Evolutionary conservation across 148 eudicot species (phyloP).

Genomic region (Arctostaphylos glauca): DNA sequence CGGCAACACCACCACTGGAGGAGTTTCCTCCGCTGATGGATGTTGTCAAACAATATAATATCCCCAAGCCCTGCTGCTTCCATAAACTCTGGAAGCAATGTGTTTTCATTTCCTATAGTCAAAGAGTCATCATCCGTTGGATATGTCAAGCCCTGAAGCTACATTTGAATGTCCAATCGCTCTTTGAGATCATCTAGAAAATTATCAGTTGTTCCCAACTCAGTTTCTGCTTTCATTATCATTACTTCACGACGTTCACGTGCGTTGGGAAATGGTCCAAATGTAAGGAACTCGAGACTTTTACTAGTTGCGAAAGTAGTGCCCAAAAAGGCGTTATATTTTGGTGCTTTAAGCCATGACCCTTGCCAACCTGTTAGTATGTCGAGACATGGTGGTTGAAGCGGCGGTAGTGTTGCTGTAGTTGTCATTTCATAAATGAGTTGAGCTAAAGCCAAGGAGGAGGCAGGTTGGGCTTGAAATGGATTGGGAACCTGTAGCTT

Average conservation of each 20-base stretch:
- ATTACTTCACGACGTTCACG: background rate
- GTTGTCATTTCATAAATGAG: background rate
- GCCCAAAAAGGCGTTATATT: background rate
- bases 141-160: background rate
- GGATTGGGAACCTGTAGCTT: background rate
- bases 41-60: background rate
- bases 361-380: conserved; percentile 32
- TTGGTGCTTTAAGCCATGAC: background rate
- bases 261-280: background rate
- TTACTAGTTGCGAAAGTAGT: background rate
- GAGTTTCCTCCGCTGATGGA: background rate
- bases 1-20: background rate
- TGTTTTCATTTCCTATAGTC: background rate
- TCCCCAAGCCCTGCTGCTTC: background rate
- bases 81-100: background rate
- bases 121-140: background rate
- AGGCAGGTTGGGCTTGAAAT: background rate
- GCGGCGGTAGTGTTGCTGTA: background rate
- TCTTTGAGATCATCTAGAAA: background rate
- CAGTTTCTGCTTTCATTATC: background rate
- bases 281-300: background rate
- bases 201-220: background rate
- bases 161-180: background rate
- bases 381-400: conserved; percentile 29
- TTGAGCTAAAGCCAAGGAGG: background rate